These are phyloP conservation scores for Dactylonectria macrodidyma DNA, from an alignment of 2,329 filamentous ascomycete genomes.

Conservation along the genomic window DNA sequence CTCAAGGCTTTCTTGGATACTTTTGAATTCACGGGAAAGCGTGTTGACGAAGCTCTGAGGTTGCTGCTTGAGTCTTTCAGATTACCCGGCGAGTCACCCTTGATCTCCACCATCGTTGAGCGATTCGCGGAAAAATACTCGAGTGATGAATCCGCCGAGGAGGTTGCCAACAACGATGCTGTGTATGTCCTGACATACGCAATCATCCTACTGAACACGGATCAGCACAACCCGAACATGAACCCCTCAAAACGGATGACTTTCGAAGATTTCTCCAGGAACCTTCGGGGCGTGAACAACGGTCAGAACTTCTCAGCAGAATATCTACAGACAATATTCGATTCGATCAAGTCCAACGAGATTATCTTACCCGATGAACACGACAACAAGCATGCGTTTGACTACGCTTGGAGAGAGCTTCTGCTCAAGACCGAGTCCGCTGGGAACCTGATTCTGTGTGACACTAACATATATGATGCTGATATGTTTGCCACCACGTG, in stretches of 20 bases:
- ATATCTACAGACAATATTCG: constrained; percentile 88
- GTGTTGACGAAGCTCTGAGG: constrained; percentile 91
- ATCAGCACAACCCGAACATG: constrained; percentile 95
- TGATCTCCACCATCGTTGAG: constrained; percentile 94
- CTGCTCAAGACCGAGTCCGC: constrained; percentile 86
- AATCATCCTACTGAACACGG: constrained; percentile 97
- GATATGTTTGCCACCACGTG: constrained; percentile 98
- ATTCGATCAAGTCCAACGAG: constrained; percentile 92
- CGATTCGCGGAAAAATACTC: constrained; percentile 91
- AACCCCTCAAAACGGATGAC: constrained; percentile 87
- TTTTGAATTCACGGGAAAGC: constrained; percentile 91
- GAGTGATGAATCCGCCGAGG: constrained; percentile 76
- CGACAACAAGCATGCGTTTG: constrained; percentile 95
- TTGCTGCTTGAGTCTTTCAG: constrained; percentile 93
- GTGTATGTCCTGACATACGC: constrained; percentile 94
- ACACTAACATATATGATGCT: constrained; percentile 95
- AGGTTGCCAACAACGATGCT: constrained; percentile 87
- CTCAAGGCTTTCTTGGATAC: constrained; percentile 86
- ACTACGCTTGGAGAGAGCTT: constrained; percentile 97
- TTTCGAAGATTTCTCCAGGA: constrained; percentile 84
- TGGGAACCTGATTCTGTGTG: constrained; percentile 81
- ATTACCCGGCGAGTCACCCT: constrained; percentile 89
- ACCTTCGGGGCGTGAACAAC: constrained; percentile 91
- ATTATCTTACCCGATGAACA: constrained; percentile 98
- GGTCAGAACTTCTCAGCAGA: constrained; percentile 87